A percentile compares a stretch with the other conserved stretches of the same genome.
phyloP scores from a whole-genome alignment of 2,329 filamentous ascomycete genomes.

The Epichloe hybrida region DNA sequence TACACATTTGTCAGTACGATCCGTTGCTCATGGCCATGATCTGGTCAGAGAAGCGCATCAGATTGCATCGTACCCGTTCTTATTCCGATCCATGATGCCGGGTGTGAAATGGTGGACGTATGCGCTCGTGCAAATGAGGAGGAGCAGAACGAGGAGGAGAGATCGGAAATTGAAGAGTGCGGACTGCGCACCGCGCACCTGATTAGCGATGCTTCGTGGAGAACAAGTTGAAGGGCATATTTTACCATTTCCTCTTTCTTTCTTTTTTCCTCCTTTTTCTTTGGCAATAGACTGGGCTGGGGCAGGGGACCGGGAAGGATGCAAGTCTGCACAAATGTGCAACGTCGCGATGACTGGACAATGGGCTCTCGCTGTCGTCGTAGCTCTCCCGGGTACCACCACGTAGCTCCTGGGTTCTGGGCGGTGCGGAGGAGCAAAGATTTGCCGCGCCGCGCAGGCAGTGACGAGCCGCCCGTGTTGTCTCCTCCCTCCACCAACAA shows the following conservation, averaged over 20 bases:
- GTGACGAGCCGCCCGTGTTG: neutral
- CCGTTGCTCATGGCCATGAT: neutral
- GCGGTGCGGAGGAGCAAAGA: constrained; percentile 13
- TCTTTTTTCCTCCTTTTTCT: rapidly evolving
- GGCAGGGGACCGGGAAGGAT: neutral
- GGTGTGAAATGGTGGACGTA: constrained; percentile 89
- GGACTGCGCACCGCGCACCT: constrained; percentile 40
- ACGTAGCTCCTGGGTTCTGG: neutral
- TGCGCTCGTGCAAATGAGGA: constrained; percentile 90
- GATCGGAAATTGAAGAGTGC: constrained; percentile 99
- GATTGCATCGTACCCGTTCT: constrained; percentile 55
- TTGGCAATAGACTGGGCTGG: neutral
- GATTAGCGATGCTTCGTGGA: neutral
- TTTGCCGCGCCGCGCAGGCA: constrained; percentile 15
- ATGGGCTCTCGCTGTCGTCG: neutral
- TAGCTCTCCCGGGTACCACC: neutral
- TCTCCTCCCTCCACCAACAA: too few relatives aligned
- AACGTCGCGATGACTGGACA: neutral
- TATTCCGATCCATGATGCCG: constrained; percentile 81
- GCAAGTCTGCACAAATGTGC: neutral
- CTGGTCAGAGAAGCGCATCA: neutral
- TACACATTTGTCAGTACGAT: constrained; percentile 18
- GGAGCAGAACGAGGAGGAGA: constrained; percentile 82
- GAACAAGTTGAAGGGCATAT: neutral
- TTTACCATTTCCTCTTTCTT: neutral